Conservation (phyloP, 805 yeast species). For the Kodamaea nitidulidarum region DNA sequence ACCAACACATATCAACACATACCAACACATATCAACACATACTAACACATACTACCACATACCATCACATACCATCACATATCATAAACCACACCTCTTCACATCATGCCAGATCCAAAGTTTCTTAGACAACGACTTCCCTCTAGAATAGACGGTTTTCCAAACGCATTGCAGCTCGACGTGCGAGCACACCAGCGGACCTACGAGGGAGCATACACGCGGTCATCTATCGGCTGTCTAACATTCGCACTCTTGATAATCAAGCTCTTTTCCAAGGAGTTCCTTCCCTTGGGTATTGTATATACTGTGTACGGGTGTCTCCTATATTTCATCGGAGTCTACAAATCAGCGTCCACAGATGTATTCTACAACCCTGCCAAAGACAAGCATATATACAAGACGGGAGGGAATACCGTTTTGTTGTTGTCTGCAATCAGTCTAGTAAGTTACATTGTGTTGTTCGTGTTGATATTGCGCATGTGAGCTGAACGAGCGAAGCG, state of each 20-base stretch:
- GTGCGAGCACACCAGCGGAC: constrained; percentile 74
- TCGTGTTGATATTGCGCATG: constrained; percentile 47
- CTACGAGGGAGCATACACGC: constrained; percentile 76
- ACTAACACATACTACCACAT: neutral
- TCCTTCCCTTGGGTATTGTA: constrained; percentile 62
- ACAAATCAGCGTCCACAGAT: constrained; percentile 32
- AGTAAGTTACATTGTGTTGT: constrained; percentile 46
- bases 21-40: no score
- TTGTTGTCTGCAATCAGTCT: constrained; percentile 48
- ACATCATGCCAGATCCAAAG: neutral
- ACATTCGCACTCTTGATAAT: constrained; percentile 63
- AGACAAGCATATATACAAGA: constrained; percentile 44
- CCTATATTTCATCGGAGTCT: constrained; percentile 37
- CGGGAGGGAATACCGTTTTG: constrained; percentile 61
- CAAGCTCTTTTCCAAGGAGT: constrained; percentile 60
- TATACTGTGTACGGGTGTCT: constrained; percentile 58
- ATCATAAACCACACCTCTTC: no score
- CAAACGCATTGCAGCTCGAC: constrained; percentile 42
- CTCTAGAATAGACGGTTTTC: constrained; percentile 34
- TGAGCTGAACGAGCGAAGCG: neutral
- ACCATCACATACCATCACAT: neutral
- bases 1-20: no score
- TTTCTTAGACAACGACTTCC: constrained; percentile 19
- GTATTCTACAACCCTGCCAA: constrained; percentile 35
- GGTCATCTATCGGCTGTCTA: constrained; percentile 67